A percentile compares a stretch with the other conserved stretches of the same genome.
phyloP scores from a whole-genome alignment of 1,284 basidiomycete species.

The Papiliotrema nemorosa region DNA sequence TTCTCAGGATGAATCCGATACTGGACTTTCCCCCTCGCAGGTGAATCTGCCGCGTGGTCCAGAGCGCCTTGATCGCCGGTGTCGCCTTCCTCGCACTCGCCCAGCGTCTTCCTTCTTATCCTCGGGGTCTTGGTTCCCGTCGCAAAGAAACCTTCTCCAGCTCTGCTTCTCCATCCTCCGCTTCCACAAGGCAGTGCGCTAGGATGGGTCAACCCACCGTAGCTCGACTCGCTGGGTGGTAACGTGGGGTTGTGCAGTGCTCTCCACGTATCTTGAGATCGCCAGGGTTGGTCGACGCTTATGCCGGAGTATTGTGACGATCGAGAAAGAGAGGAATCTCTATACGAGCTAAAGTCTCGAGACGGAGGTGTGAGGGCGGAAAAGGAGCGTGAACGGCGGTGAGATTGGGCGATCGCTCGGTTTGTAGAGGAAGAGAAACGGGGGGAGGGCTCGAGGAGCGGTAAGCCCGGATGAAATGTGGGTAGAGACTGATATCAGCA shows the following conservation, averaged over 20 bases:
- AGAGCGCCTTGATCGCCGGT: neutral
- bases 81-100: neutral
- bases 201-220: neutral
- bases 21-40: too few species aligned
- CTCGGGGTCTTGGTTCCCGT: neutral
- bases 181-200: neutral
- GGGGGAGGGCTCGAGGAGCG: neutral
- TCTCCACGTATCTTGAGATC: constrained; percentile 32
- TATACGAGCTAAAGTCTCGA: neutral
- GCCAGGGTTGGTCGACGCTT: constrained; percentile 33
- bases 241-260: constrained; percentile 19
- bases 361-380: constrained; percentile 9
- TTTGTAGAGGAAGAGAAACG: constrained; percentile 2
- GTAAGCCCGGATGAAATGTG: neutral
- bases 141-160: constrained; percentile 3
- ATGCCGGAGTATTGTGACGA: neutral
- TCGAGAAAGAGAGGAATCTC: neutral
- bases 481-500: constrained; percentile 5
- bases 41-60: neutral
- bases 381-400: constrained; percentile 23
- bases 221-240: neutral
- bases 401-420: constrained; percentile 4
- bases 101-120: neutral
- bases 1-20: too few species aligned
- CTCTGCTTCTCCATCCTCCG: neutral